Evolutionary conservation across 129 eudicot genomes (phyloP), one percentile per base, ranked within the genome.

Genomic region (Smallanthus sonchifolius): DNA sequence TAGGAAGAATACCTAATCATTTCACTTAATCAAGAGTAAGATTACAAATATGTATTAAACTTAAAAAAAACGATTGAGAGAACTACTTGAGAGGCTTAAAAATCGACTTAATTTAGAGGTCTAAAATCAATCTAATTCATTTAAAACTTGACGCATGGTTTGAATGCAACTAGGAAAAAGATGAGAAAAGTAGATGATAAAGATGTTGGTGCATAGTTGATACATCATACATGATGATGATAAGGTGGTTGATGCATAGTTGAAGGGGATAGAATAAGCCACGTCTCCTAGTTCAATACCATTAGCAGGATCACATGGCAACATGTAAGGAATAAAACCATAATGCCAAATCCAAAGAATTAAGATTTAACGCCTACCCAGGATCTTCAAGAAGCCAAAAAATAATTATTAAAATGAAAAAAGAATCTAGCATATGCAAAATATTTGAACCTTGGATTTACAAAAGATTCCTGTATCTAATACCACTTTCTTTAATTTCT

Each of bases 281-380:
- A 77, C 81, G 75, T 20, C 75, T 77, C 48, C 6, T 45, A 59
- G 81, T 77, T 64, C 65, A 14, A 77, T 20, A 54, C 71, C 76
- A 59, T 70, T 47, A 70, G 76, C 34, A 47, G 14, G 54, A 77
- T 77, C 76, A 77, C 81, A 77, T 69, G 76, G 81, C 69, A 66
- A 76, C 80, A 76, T 76, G 80, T 67, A 47, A 69, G 75, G 76
- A 67, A 77, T 63, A 78, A 62, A 64, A 72, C 82, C 77, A 71
- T 63, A 10, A 72, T 44, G 52, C 49, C n/a, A 71, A 62, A 78
- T 71, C 77, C 61, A 63, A 63, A 62, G 13, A 62, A 78, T 62
- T 39, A 62, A 49, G 63, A 60, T 70, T 69, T 45, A 40, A 54
- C 3, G 37, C 56, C 54, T 66, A 52, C 36, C 44, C 36, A 77